These are phyloP conservation scores for Cucumis hystrix DNA, from an alignment of 306 rosid species.

Conservation along the genomic window DNA sequence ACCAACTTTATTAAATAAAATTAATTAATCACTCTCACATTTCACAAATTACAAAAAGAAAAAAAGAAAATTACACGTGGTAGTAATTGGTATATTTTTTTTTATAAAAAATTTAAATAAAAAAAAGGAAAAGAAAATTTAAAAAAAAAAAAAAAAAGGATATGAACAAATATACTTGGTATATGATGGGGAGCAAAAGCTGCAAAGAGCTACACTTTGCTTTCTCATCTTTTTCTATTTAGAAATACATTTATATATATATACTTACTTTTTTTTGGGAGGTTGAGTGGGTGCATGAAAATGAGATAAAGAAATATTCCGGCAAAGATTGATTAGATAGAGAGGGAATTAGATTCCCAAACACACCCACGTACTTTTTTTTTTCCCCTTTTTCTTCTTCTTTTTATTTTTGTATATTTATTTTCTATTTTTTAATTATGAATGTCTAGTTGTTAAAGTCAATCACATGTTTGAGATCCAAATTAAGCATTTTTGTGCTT, in stretches of 20 bases:
- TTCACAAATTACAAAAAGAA: background rate
- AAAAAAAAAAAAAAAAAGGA: background rate
- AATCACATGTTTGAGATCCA: conserved; percentile 12
- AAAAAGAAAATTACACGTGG: background rate
- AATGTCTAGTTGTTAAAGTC: background rate
- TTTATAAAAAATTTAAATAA: background rate
- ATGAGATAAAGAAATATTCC: conserved; percentile 35
- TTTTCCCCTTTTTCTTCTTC: background rate
- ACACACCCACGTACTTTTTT: conserved; percentile 6
- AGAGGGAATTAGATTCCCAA: conserved; percentile 42
- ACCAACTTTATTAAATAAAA: background rate
- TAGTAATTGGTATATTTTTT: background rate
- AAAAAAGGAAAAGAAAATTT: background rate
- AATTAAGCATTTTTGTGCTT: background rate
- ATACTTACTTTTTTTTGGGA: background rate
- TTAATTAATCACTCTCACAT: background rate
- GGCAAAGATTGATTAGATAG: conserved; percentile 27
- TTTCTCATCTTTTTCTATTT: conserved; percentile 5
- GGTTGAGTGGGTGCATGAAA: conserved; percentile 17
- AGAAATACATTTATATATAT: background rate
- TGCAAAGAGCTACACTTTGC: conserved; percentile 18
- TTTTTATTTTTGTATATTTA: background rate
- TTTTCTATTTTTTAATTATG: background rate
- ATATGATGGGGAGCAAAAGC: conserved; percentile 18
- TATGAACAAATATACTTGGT: conserved; percentile 10